Percentiles rank a stretch among this genome's conserved stretches.
Conservation (phyloP, 805 yeast genomes). For the Kluyveromyces aestuarii region DNA sequence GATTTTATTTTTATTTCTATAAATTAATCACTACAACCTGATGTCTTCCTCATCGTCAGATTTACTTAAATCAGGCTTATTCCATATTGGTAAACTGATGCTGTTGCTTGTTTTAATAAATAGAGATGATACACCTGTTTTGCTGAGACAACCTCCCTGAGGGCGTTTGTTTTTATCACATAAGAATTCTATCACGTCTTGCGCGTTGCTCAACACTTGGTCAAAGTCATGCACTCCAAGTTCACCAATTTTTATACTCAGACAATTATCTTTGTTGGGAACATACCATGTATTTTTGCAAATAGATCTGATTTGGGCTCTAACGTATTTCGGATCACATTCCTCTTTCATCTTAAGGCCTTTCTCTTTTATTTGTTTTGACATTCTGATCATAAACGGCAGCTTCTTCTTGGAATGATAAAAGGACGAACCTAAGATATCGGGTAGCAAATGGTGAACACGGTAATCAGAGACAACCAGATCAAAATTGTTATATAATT, state of each 20-base stretch:
- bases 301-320: conserved; percentile 55
- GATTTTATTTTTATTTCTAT: neutral
- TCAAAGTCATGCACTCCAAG: conserved; percentile 15
- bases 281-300: conserved; percentile 54
- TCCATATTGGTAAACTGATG: conserved; percentile 49
- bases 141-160: conserved; percentile 47
- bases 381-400: conserved; percentile 61
- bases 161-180: conserved; percentile 38
- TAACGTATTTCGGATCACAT: conserved; percentile 57
- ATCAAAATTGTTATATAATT: conserved; percentile 53
- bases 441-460: conserved; percentile 51
- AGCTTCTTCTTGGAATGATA: conserved; percentile 55
- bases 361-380: conserved; percentile 23
- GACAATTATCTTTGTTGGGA: conserved; percentile 52
- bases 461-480: conserved; percentile 61
- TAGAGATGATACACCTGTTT: conserved; percentile 37
- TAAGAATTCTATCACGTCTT: conserved; percentile 37
- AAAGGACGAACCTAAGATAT: conserved; percentile 49
- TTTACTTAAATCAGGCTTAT: conserved; percentile 7
- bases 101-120: conserved; percentile 62
- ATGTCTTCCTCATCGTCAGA: conserved; percentile 3
- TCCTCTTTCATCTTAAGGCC: conserved; percentile 44
- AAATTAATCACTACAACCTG: conserved; percentile 1
- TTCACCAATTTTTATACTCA: conserved; percentile 52
- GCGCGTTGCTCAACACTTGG: conserved; percentile 21